Conservation (phyloP, 2,329 filamentous ascomycete species). For the Colletotrichum somersetense region DNA sequence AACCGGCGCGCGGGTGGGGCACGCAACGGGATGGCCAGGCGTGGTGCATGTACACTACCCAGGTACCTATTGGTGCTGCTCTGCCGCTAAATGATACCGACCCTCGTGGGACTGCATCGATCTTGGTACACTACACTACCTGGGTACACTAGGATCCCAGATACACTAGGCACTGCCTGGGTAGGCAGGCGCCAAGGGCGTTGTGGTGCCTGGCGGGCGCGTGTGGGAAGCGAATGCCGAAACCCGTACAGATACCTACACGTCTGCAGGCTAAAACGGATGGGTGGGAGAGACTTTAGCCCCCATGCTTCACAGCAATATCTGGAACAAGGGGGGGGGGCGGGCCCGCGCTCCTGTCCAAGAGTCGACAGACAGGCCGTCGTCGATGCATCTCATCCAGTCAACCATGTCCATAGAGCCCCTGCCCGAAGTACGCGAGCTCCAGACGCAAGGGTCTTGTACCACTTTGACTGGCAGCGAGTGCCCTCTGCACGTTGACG, state of each 20-base stretch:
- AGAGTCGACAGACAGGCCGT: not conserved
- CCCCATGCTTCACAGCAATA: conserved; percentile 36
- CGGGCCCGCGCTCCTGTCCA: conserved; percentile 10
- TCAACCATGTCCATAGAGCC: conserved; percentile 38
- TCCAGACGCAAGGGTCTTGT: conserved; percentile 37
- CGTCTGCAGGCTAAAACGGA: conserved; percentile 17
- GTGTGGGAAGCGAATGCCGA: conserved; percentile 29
- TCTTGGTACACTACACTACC: conserved; percentile 17
- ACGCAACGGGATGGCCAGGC: not conserved
- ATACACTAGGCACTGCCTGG: not conserved
- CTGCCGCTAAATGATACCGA: conserved; percentile 19
- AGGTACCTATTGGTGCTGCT: conserved; percentile 21
- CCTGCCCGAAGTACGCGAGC: conserved; percentile 34
- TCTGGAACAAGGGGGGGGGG: conserved; percentile 40
- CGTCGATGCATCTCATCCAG: conserved; percentile 44
- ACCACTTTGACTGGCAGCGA: conserved; percentile 34
- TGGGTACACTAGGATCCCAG: not conserved
- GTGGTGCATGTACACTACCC: too few species aligned
- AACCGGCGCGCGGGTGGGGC: conserved; percentile 11
- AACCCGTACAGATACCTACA: conserved; percentile 19
- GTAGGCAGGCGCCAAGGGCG: conserved; percentile 18
- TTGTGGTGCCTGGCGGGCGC: not conserved
- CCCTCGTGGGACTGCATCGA: conserved; percentile 33
- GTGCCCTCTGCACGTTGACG: conserved; percentile 29
- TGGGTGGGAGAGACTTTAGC: conserved; percentile 28